A percentile compares a stretch with the other conserved stretches of the same genome.
Conservation (phyloP, 2,329 filamentous ascomycete genomes). For the Cladophialophora chaetospira region DNA sequence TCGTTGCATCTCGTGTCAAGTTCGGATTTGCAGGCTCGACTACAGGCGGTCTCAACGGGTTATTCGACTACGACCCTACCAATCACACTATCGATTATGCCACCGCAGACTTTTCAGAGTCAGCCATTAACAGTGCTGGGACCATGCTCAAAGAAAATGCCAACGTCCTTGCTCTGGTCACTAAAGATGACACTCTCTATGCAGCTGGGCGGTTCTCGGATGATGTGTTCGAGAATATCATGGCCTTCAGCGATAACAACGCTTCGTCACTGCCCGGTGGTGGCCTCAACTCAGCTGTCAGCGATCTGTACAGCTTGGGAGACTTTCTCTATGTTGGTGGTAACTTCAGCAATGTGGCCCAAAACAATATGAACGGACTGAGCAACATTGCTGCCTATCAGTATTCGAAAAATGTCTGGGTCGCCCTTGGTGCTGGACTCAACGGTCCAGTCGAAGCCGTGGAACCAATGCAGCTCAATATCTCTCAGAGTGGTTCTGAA, state of each 20-base stretch:
- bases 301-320: slow-evolving; percentile 67
- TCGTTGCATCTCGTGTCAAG: slow-evolving; percentile 87
- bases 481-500: slow-evolving; percentile 68
- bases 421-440: slow-evolving; percentile 78
- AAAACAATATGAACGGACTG: slow-evolving; percentile 59
- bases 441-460: slow-evolving; percentile 75
- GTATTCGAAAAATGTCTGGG: slow-evolving; percentile 69
- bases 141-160: slow-evolving; percentile 68
- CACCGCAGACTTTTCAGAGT: slow-evolving; percentile 64
- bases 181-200: slow-evolving; percentile 66
- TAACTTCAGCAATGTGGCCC: slow-evolving; percentile 73
- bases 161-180: slow-evolving; percentile 68
- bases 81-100: slow-evolving; percentile 50
- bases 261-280: slow-evolving; percentile 65
- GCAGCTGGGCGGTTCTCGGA: slow-evolving; percentile 84
- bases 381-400: slow-evolving; percentile 78
- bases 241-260: slow-evolving; percentile 68
- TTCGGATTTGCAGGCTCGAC: slow-evolving; percentile 63
- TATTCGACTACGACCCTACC: slow-evolving; percentile 84
- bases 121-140: slow-evolving; percentile 75
- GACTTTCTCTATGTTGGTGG: slow-evolving; percentile 78
- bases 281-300: slow-evolving; percentile 79
- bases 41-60: slow-evolving; percentile 79
- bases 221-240: slow-evolving; percentile 69
- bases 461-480: slow-evolving; percentile 76